Evolutionary conservation across 306 rosid species (phyloP).

Genomic region (Trifolium repens): DNA sequence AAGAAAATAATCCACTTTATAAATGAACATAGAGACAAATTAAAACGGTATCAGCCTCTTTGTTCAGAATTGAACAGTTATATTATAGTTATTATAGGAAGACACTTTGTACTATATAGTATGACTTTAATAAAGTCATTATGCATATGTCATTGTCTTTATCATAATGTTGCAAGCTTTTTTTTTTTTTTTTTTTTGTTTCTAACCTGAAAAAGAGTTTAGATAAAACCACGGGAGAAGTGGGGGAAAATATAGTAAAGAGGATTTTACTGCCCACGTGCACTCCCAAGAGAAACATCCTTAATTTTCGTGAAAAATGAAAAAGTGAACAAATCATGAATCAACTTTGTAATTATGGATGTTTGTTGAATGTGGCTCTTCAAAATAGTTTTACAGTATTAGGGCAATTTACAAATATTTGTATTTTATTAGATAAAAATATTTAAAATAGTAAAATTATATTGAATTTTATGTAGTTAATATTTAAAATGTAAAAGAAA

Average conservation of each 20-base stretch:
- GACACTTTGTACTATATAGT: constrained; percentile 31
- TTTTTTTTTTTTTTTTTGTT: not conserved
- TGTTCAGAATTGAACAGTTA: not conserved
- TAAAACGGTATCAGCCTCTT: not conserved
- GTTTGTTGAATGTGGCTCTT: not conserved
- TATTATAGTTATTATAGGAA: not conserved
- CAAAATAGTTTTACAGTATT: not conserved
- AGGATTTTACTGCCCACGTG: constrained; percentile 61
- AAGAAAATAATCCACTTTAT: no score
- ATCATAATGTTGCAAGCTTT: constrained; percentile 48
- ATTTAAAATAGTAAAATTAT: no score
- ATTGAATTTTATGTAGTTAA: no score
- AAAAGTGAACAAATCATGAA: constrained; percentile 26
- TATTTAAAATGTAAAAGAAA: no score
- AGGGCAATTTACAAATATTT: no score
- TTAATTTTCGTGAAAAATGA: constrained; percentile 49
- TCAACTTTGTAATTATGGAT: constrained; percentile 39
- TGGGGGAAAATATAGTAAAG: not conserved
- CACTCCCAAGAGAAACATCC: constrained; percentile 43
- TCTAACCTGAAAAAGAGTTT: constrained; percentile 7
- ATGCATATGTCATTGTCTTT: constrained; percentile 53
- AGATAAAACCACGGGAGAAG: constrained; percentile 39
- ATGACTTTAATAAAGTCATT: constrained; percentile 59
- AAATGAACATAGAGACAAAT: constrained; percentile 12
- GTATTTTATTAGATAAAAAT: no score